These are phyloP conservation scores for Coprinopsis marcescibilis DNA, from an alignment of 768 basidiomycete species.

Conservation along the genomic window DNA sequence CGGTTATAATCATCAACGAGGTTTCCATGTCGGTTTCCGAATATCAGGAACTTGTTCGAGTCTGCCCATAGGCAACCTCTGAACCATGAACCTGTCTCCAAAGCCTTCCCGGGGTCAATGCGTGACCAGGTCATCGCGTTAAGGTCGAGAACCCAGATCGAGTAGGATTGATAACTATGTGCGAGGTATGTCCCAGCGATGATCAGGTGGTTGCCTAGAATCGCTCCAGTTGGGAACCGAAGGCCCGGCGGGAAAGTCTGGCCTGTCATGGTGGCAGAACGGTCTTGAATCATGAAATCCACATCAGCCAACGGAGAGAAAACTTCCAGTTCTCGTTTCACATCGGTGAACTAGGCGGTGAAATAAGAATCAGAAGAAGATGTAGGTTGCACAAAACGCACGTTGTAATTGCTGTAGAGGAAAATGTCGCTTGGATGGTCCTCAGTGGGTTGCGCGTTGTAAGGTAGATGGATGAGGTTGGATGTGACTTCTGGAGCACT, in stretches of 20 bases:
- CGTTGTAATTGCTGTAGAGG: slow-evolving; percentile 96
- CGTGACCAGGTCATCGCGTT: slow-evolving; percentile 78
- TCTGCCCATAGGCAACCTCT: slow-evolving; percentile 84
- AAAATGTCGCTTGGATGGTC: slow-evolving; percentile 83
- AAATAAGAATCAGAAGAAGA: slow-evolving; percentile 9
- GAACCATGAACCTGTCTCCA: slow-evolving; percentile 92
- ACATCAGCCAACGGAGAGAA: slow-evolving; percentile 75
- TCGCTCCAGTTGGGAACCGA: slow-evolving; percentile 92
- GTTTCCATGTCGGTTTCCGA: slow-evolving; percentile 85
- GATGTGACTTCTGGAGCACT: slow-evolving; percentile 46
- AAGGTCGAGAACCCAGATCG: slow-evolving; percentile 93
- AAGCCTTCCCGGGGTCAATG: slow-evolving; percentile 82
- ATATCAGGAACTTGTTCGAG: slow-evolving; percentile 80
- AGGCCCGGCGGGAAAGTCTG: slow-evolving; percentile 87
- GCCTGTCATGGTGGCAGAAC: slow-evolving; percentile 76
- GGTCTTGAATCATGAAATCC: slow-evolving; percentile 75
- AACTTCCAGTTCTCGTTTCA: slow-evolving; percentile 91
- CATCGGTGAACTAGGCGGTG: slow-evolving; percentile 91
- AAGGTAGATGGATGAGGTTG: slow-evolving; percentile 65
- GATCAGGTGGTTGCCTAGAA: slow-evolving; percentile 86
- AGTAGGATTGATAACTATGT: slow-evolving; percentile 90
- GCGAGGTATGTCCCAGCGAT: slow-evolving; percentile 95
- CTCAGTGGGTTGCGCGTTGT: slow-evolving; percentile 64
- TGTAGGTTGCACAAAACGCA: slow-evolving; percentile 20
- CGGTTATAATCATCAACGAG: slow-evolving; percentile 91